phyloP scores from a whole-genome alignment of 2,329 filamentous ascomycete genomes.

The Xylaria sp. region DNA sequence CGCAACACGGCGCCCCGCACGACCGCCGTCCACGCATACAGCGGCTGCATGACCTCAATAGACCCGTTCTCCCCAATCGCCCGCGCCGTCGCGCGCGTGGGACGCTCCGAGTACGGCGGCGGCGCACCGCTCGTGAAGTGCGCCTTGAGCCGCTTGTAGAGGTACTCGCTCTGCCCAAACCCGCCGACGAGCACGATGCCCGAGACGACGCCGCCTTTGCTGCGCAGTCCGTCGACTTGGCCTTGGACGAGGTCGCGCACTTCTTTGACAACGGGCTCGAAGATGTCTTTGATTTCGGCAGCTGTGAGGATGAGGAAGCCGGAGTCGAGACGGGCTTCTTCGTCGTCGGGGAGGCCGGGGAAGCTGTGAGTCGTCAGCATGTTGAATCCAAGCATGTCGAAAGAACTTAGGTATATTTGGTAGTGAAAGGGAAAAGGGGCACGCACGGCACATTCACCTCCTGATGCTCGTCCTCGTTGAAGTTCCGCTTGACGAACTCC shows the following conservation, averaged over 20 bases:
- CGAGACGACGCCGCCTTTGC: conserved; percentile 57
- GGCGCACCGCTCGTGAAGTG: conserved; percentile 59
- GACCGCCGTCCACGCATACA: conserved; percentile 78
- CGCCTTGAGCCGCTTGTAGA: conserved; percentile 64
- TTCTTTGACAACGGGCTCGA: conserved; percentile 68
- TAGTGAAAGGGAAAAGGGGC: background rate
- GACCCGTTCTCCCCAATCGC: conserved; percentile 45
- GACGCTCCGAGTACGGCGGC: conserved; percentile 62
- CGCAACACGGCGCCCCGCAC: conserved; percentile 71
- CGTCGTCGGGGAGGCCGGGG: conserved; percentile 69
- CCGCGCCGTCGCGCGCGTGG: conserved; percentile 55
- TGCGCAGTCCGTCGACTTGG: conserved; percentile 58
- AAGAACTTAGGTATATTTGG: too few species aligned
- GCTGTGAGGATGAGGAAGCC: conserved; percentile 70
- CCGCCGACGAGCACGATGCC: conserved; percentile 79
- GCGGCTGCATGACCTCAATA: conserved; percentile 75
- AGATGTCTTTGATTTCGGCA: conserved; percentile 65
- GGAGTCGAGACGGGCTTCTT: conserved; percentile 67
- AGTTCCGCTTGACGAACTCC: conserved; percentile 79
- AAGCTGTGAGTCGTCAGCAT: too few species aligned
- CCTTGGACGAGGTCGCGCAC: conserved; percentile 64
- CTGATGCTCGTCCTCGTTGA: conserved; percentile 70
- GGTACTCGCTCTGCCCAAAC: conserved; percentile 73
- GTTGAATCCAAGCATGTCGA: too few species aligned
- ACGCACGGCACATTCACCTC: conserved; percentile 70